These are phyloP conservation scores for Chrysanthemum makinoi DNA, from an alignment of 129 eudicot species.

Conservation along the genomic window DNA sequence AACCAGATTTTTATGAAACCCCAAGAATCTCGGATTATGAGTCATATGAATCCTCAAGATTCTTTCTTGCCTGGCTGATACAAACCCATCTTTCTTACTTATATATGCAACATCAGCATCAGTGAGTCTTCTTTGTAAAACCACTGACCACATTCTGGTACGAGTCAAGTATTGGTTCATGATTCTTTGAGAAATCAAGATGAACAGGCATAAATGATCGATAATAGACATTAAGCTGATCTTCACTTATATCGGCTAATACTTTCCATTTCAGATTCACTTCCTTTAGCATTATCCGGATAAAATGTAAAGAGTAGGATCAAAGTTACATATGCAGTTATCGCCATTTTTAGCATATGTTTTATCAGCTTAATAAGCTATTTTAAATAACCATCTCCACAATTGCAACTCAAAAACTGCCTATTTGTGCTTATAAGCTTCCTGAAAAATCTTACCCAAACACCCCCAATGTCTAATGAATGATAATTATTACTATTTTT, in stretches of 20 bases:
- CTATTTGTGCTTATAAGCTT: too few species aligned
- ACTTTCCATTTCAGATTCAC: neutral
- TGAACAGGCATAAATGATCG: neutral
- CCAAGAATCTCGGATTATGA: neutral
- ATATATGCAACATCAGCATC: too few species aligned
- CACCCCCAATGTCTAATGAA: too few species aligned
- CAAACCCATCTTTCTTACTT: neutral
- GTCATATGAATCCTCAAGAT: neutral
- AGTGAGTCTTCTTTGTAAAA: neutral
- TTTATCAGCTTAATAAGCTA: neutral
- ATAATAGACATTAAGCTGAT: neutral
- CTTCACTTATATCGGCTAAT: neutral
- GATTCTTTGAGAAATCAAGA: neutral
- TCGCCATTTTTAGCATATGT: conserved; percentile 8
- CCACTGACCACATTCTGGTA: neutral
- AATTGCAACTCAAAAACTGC: too few species aligned
- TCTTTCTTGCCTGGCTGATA: neutral
- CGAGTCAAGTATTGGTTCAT: neutral
- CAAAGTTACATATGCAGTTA: conserved; percentile 6
- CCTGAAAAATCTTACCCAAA: too few species aligned
- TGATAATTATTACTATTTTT: too few species aligned
- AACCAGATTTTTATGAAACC: neutral
- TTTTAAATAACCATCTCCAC: too few species aligned
- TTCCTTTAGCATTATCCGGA: conserved; percentile 4
- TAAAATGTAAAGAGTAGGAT: conserved; percentile 18